Evolutionary conservation across 768 basidiomycete genomes (phyloP).

Genomic region (Hypsizygus marmoreus): DNA sequence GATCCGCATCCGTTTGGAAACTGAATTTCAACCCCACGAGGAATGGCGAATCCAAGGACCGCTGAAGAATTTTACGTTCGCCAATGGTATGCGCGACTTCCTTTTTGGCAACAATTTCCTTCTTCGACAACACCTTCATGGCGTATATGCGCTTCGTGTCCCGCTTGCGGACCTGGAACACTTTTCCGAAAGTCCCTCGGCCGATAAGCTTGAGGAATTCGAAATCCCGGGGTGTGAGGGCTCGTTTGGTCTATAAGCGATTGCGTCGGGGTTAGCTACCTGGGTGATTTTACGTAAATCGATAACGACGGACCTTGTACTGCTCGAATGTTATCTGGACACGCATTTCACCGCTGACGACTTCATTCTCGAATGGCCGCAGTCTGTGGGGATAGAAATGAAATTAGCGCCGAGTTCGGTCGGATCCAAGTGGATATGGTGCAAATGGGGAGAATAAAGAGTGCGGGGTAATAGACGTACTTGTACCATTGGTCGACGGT

Average conservation of each 20-base stretch:
- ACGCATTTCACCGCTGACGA: slow-evolving; percentile 90
- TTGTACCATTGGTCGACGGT: slow-evolving; percentile 98
- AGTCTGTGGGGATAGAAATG: slow-evolving; percentile 48
- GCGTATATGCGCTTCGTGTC: slow-evolving; percentile 99
- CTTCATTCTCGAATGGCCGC: slow-evolving; percentile 73
- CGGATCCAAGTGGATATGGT: slow-evolving; percentile 16
- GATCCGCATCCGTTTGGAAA: slow-evolving; percentile 94
- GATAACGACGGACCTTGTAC: slow-evolving; percentile 64
- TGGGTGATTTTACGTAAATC: slow-evolving; percentile 13
- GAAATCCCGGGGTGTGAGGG: slow-evolving; percentile 93
- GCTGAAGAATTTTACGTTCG: slow-evolving; percentile 97
- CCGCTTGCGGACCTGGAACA: slow-evolving; percentile 97
- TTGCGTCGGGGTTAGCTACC: slow-evolving; percentile 14
- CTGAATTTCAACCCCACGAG: slow-evolving; percentile 97
- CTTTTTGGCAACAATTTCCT: slow-evolving; percentile 98
- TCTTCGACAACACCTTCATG: slow-evolving; percentile 99
- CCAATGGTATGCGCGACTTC: slow-evolving; percentile 99
- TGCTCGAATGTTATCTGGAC: slow-evolving; percentile 94
- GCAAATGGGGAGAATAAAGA: slow-evolving; percentile 13
- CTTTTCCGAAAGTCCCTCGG: slow-evolving; percentile 95
- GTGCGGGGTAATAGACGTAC: slow-evolving; percentile 48
- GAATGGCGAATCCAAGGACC: slow-evolving; percentile 92
- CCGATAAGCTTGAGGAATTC: slow-evolving; percentile 99
- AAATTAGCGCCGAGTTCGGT: slow-evolving; percentile 13
- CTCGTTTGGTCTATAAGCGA: slow-evolving; percentile 67